Conservation (phyloP, 2,329 filamentous ascomycete species). For the Sporothrix humicola region DNA sequence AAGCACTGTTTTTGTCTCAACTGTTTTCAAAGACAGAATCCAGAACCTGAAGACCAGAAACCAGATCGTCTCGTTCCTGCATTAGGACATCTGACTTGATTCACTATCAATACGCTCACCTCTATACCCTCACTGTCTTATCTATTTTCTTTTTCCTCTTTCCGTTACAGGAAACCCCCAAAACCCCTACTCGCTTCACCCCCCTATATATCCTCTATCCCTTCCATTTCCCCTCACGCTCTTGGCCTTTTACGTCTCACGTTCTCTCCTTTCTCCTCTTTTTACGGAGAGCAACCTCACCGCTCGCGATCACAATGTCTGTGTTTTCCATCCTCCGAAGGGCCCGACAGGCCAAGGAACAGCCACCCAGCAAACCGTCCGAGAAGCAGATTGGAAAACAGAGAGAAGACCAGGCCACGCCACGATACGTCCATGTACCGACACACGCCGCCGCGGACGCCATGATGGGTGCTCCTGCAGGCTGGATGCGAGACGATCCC, state of each 20-base stretch:
- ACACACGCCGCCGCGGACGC: conserved; percentile 66
- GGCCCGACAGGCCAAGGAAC: conserved; percentile 61
- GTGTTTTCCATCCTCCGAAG: conserved; percentile 61
- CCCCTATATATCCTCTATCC: background rate
- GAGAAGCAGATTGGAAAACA: conserved; percentile 56
- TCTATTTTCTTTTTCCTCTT: background rate
- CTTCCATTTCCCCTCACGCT: background rate
- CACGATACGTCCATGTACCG: conserved; percentile 65
- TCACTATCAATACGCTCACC: no score
- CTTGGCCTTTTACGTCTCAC: background rate
- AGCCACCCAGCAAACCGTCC: conserved; percentile 43
- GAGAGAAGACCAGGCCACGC: conserved; percentile 46
- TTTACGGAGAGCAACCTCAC: background rate
- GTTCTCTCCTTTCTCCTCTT: background rate
- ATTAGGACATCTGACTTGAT: background rate
- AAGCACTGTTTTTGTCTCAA: conserved; percentile 7
- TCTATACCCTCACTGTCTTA: background rate
- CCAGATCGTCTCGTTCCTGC: background rate
- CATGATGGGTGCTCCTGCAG: conserved; percentile 58
- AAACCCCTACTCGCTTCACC: background rate
- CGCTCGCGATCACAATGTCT: conserved; percentile 58
- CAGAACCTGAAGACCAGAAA: background rate
- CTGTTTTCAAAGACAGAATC: background rate
- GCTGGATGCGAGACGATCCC: conserved; percentile 56
- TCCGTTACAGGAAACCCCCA: background rate